Percentiles rank a stretch among this genome's conserved stretches.
These are phyloP conservation scores for Dryas alaskensis DNA, from an alignment of 306 rosid genomes.

Conservation along the genomic window DNA sequence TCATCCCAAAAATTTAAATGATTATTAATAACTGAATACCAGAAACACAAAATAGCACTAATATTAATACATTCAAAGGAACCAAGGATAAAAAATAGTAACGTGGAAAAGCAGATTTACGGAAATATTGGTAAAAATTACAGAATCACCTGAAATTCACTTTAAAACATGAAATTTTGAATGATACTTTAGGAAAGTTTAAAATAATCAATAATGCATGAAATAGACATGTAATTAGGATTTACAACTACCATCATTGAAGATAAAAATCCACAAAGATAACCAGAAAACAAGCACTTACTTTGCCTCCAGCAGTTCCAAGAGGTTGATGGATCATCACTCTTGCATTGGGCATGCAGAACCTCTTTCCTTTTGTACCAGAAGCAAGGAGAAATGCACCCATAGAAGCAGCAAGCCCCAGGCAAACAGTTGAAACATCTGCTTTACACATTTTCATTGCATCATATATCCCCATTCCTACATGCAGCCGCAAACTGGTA, in stretches of 20 bases:
- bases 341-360: constrained; percentile 92
- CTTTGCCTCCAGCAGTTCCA: constrained; percentile 80
- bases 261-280: neutral
- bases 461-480: constrained; percentile 98
- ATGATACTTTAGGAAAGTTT: neutral
- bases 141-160: neutral
- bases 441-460: constrained; percentile 96
- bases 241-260: neutral
- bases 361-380: constrained; percentile 90
- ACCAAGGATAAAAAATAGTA: neutral
- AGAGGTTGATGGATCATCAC: constrained; percentile 98
- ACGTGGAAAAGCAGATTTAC: neutral
- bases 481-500: constrained; percentile 20
- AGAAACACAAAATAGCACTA: neutral
- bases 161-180: neutral
- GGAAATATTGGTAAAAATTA: neutral
- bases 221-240: neutral
- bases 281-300: constrained; percentile 34
- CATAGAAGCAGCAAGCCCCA: constrained; percentile 98
- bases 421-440: constrained; percentile 88
- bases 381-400: constrained; percentile 94
- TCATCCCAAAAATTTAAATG: neutral
- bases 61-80: neutral
- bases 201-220: neutral
- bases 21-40: neutral